phyloP scores from a whole-genome alignment of 225 moss, liverwort and hornwort genomes.

The Lunularia cruciata region DNA sequence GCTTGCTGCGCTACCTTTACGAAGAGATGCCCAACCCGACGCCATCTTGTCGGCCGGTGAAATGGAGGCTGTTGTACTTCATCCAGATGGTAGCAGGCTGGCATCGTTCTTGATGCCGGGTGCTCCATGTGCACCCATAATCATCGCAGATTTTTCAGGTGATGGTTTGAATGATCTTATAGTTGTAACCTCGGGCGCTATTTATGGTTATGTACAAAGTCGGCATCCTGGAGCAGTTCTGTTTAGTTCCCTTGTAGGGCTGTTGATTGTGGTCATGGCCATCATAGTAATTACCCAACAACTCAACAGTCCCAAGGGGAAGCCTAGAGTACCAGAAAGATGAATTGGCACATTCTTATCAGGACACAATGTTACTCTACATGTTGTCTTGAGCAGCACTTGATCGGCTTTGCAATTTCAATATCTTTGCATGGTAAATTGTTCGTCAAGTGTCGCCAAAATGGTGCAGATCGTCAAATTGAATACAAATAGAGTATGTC shows the following conservation, averaged over 20 bases:
- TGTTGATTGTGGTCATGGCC: constrained; percentile 78
- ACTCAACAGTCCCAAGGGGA: constrained; percentile 62
- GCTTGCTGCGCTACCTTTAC: constrained; percentile 59
- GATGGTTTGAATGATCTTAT: constrained; percentile 83
- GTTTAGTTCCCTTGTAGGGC: constrained; percentile 75
- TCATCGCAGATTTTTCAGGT: constrained; percentile 70
- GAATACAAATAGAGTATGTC: no score
- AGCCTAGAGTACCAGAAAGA: constrained; percentile 58
- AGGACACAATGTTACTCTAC: neutral
- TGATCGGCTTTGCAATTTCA: neutral
- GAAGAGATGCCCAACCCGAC: constrained; percentile 53
- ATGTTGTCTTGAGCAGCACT: constrained; percentile 9
- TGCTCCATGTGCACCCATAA: constrained; percentile 51
- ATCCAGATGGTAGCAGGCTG: constrained; percentile 72
- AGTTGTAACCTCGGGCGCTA: constrained; percentile 53
- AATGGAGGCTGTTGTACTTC: constrained; percentile 67
- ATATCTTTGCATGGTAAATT: neutral
- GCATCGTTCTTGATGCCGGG: constrained; percentile 53
- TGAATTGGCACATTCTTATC: neutral
- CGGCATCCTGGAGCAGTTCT: constrained; percentile 86
- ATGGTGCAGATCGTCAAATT: no score
- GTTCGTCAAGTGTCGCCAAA: no score
- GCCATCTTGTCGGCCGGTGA: constrained; percentile 83
- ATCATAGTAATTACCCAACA: constrained; percentile 83
- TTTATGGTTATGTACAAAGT: constrained; percentile 81